phyloP scores from a whole-genome alignment of 2,329 filamentous ascomycete genomes.

The Ophiosphaerella narmari region DNA sequence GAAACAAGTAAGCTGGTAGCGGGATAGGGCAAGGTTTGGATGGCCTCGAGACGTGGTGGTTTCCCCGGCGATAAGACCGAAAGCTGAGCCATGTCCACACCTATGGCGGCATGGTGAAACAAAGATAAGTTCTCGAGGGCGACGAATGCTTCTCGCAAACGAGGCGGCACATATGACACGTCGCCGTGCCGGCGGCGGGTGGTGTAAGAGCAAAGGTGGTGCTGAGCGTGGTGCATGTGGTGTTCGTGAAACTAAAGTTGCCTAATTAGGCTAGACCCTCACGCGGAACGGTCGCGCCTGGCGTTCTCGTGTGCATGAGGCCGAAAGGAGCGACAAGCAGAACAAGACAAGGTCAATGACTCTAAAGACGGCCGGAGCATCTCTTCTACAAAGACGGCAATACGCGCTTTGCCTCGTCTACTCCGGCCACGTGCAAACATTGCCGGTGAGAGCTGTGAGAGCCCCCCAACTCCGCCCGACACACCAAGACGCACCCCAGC shows the following conservation, averaged over 20 bases:
- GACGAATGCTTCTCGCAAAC: neutral
- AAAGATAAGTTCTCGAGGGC: too few species aligned
- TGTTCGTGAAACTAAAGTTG: conserved; percentile 10
- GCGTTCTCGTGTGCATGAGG: conserved; percentile 18
- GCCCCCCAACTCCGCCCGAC: conserved; percentile 16
- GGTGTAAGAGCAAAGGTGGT: too few species aligned
- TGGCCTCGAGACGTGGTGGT: too few species aligned
- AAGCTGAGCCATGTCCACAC: too few species aligned
- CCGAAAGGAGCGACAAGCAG: conserved; percentile 16
- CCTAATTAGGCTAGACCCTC: conserved; percentile 25
- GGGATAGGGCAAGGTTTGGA: too few species aligned
- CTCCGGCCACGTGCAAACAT: neutral
- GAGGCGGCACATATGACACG: conserved; percentile 1
- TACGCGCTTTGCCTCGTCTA: neutral
- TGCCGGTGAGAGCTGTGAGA: conserved; percentile 5
- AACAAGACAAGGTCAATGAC: conserved; percentile 20
- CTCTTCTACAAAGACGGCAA: neutral
- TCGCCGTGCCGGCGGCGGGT: neutral
- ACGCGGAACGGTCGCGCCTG: conserved; percentile 24
- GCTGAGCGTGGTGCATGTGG: too few species aligned
- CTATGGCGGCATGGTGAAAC: too few species aligned
- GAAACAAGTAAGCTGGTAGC: too few species aligned
- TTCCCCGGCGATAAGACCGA: too few species aligned
- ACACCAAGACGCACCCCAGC: conserved; percentile 13
- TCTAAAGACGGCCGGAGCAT: conserved; percentile 11